Base-by-base conservation (phyloP, 2,329 filamentous ascomycete genomes). In the Botrytis pseudocinerea region DNA sequence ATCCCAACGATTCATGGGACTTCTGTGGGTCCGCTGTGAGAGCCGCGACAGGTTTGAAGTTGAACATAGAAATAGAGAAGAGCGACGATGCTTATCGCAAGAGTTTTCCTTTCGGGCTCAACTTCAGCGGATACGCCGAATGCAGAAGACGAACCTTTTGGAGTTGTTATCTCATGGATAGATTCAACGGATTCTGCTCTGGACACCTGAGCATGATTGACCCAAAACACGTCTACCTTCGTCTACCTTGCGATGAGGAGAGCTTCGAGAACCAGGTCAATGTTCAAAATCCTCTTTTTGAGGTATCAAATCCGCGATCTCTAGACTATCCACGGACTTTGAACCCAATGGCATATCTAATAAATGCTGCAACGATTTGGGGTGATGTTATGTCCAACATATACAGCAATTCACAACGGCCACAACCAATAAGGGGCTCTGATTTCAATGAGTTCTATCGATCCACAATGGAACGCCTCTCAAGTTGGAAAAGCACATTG, bases 101-200 rank as follows among this genome's bases (percentile, higher is more conserved):
- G n/a, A 78, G 79, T 0, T 87, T 85, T 70, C 88, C 89, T 7
- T 90, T 89, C 78, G 87, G 85, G 32, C 84, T 92, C 75, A 87
- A 86, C 76, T 85, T 84, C 73, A 81, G 82, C 68, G 88, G 87
- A 44, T 87, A 90, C 76, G 86, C 87, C 38, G 92, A 94, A 81
- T 91, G 90, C 77, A 86, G 89, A 74, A 86, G 91, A 75, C 85
- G 92, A 72, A 93, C 91, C 0, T 91, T 93, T 78, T 94, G 91
- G 91, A 88, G 89, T 42, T 87, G 89, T 69, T 92, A 91, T 76
- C 83, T 93, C 77, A 86, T 92, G 80, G 92, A 94, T 82, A 87
- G 90, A 65, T 87, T 91, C 74, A 89, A 88, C 65, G 87, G 87
- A 22, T 86, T 89, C 74, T 89, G 86, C 70, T 85, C 86, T 1